phyloP scores from a whole-genome alignment of 495 filamentous ascomycete genomes.

The Penicillium coprophilum region DNA sequence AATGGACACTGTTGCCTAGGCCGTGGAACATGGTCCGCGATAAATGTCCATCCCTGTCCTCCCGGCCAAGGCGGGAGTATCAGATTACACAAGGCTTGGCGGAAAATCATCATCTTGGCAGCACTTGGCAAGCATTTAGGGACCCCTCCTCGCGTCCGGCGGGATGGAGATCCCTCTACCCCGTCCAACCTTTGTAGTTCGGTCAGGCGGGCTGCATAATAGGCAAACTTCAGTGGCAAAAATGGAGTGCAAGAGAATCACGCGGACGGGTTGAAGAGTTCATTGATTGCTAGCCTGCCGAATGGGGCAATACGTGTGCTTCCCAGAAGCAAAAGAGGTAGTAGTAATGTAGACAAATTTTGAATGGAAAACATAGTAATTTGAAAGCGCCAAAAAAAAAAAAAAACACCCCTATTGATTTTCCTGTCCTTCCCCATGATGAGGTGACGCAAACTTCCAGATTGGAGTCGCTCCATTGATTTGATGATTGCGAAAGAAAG shows the following conservation, averaged over 20 bases:
- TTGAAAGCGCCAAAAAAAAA: conserved; percentile 22
- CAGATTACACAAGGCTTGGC: conserved; percentile 42
- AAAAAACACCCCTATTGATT: conserved; percentile 11
- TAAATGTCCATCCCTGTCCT: conserved; percentile 17
- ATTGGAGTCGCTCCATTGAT: conserved; percentile 14
- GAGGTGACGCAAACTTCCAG: not conserved
- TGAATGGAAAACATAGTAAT: conserved; percentile 11
- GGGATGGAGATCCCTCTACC: conserved; percentile 5
- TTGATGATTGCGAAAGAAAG: conserved; percentile 13
- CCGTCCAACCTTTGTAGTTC: not conserved
- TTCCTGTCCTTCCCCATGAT: conserved; percentile 4
- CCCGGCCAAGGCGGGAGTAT: conserved; percentile 32
- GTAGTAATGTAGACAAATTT: conserved; percentile 5
- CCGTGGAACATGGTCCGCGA: conserved; percentile 19
- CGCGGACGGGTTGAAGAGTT: conserved; percentile 4
- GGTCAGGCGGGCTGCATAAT: conserved; percentile 13
- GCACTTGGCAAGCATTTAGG: conserved; percentile 36
- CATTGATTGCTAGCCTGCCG: conserved; percentile 17
- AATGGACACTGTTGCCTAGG: conserved; percentile 14
- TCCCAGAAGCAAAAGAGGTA: conserved; percentile 12
- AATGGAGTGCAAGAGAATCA: not conserved
- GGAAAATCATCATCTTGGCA: conserved; percentile 32
- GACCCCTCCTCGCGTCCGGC: conserved; percentile 27
- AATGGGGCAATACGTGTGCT: conserved; percentile 10
- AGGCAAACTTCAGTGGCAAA: not conserved